A percentile compares a stretch with the other conserved stretches of the same genome.
phyloP scores from a whole-genome alignment of 2,329 filamentous ascomycete species.

The Huntiella decipiens region DNA sequence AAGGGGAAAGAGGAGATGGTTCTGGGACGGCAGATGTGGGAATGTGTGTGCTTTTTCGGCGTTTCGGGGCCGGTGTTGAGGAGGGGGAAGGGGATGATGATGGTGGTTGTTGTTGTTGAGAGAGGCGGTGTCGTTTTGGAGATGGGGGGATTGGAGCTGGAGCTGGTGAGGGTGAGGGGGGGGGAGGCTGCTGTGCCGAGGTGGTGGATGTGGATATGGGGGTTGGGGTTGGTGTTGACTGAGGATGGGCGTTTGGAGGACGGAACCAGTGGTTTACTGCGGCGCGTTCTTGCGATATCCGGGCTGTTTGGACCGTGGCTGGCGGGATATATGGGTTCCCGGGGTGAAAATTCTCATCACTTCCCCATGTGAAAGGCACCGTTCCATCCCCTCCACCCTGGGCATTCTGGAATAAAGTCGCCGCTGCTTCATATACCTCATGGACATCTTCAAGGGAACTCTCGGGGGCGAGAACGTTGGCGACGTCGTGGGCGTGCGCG shows the following conservation, averaged over 20 bases:
- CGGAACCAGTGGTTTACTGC: background rate
- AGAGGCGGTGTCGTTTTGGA: slow-evolving; percentile 4
- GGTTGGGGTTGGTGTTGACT: background rate
- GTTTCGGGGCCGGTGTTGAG: background rate
- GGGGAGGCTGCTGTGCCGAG: background rate
- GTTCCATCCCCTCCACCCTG: background rate
- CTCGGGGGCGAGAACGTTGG: background rate
- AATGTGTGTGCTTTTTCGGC: background rate
- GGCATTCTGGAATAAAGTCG: slow-evolving; percentile 10
- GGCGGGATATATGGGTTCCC: slow-evolving; percentile 8
- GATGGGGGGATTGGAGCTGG: background rate
- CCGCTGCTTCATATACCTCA: slow-evolving; percentile 10
- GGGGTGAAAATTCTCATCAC: slow-evolving; percentile 9
- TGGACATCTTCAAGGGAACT: slow-evolving; percentile 5
- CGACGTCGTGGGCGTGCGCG: slow-evolving; percentile 4
- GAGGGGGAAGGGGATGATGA: background rate
- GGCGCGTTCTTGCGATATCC: background rate
- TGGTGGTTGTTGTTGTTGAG: background rate
- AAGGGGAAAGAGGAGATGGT: slow-evolving; percentile 20
- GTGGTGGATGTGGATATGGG: background rate
- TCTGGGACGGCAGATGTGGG: background rate
- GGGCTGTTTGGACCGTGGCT: background rate
- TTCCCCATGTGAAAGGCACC: no score
- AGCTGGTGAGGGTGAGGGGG: background rate
- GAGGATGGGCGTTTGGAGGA: background rate